Conservation (phyloP, 140 eudicot genomes). For the Oenanthe javanica region DNA sequence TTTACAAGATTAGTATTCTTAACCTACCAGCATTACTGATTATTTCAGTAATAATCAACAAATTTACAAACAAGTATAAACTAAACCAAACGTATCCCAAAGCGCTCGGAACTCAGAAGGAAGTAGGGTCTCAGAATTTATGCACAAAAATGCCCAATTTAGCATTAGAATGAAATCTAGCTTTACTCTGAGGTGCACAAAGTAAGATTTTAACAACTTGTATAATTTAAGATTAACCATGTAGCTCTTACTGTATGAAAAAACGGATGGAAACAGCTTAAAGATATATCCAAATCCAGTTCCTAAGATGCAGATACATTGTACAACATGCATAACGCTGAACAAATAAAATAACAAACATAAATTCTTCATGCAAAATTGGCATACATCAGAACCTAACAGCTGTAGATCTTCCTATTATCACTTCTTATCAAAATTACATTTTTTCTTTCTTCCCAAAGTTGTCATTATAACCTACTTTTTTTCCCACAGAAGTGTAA, state of each 20-base stretch:
- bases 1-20: no score
- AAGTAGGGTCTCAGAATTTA: no score
- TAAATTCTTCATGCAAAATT: neutral
- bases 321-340: no score
- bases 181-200: no score
- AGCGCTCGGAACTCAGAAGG: no score
- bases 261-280: no score
- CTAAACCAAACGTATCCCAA: neutral
- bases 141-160: no score
- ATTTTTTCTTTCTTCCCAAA: neutral
- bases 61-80: neutral
- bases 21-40: neutral
- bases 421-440: neutral
- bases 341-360: neutral
- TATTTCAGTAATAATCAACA: neutral
- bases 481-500: slow-evolving; percentile 10
- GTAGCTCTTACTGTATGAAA: no score
- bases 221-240: no score
- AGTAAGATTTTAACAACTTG: no score
- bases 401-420: neutral
- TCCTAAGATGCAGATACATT: neutral
- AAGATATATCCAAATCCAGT: neutral
- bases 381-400: neutral
- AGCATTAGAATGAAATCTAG: no score
- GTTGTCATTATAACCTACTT: neutral